Conservation (phyloP, 805 yeast genomes). For the Saccharomycopsis sp. region DNA sequence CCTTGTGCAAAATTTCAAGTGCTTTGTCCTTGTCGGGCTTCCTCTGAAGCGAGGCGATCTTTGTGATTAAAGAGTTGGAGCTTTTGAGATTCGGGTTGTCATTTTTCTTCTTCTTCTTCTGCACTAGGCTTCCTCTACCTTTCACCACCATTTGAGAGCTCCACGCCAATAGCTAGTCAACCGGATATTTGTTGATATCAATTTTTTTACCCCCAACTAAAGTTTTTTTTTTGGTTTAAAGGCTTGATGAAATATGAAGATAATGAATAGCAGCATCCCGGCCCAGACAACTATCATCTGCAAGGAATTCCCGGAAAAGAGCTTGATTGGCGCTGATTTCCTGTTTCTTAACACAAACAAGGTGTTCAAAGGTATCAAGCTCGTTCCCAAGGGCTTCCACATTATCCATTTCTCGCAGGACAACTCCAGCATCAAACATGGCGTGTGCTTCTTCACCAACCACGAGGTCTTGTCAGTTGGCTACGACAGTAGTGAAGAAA, state of each 20-base stretch:
- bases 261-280: too few species aligned
- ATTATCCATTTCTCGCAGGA: conserved; percentile 39
- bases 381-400: conserved; percentile 43
- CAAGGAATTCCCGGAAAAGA: conserved; percentile 11
- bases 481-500: too few species aligned
- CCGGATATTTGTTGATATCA: too few species aligned
- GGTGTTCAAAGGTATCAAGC: conserved; percentile 41
- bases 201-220: too few species aligned
- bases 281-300: background rate
- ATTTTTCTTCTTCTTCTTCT: background rate
- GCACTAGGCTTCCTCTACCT: too few species aligned
- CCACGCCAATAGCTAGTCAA: too few species aligned
- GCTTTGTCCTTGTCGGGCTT: conserved; percentile 44
- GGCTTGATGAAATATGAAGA: too few species aligned
- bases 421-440: conserved; percentile 1
- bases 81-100: background rate
- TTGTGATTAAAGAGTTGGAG: conserved; percentile 26
- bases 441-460: conserved; percentile 3
- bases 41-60: conserved; percentile 37
- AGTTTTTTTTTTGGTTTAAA: too few species aligned
- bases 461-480: background rate
- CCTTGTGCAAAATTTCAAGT: conserved; percentile 49
- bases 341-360: conserved; percentile 37
- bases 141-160: too few species aligned
- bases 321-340: conserved; percentile 40